Evolutionary conservation across 495 filamentous ascomycete species (phyloP).

Genomic region (Podospora pseudopauciseta): DNA sequence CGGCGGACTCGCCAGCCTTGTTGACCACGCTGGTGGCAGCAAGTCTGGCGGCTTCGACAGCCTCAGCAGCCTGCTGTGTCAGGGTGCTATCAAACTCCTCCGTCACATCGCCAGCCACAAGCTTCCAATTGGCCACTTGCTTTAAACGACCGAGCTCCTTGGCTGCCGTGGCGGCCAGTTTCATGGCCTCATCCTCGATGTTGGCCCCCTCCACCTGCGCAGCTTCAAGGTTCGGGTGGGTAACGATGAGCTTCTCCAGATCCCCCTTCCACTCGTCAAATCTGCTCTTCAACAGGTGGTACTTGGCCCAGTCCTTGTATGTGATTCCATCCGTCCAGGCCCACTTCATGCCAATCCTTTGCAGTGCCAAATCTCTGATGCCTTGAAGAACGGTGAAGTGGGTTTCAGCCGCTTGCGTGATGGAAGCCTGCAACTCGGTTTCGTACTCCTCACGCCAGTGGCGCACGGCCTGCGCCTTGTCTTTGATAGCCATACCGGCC

Average conservation of each 20-base stretch:
- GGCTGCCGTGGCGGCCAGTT: conserved; percentile 72
- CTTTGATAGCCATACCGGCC: conserved; percentile 73
- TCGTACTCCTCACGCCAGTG: conserved; percentile 75
- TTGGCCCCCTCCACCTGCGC: conserved; percentile 64
- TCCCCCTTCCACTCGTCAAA: conserved; percentile 83
- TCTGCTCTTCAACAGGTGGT: conserved; percentile 76
- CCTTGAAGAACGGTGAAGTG: conserved; percentile 79
- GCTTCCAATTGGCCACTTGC: conserved; percentile 82
- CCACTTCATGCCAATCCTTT: conserved; percentile 97
- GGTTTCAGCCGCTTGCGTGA: conserved; percentile 70
- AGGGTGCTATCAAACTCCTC: conserved; percentile 64
- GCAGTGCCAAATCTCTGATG: conserved; percentile 82
- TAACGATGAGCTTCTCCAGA: conserved; percentile 65
- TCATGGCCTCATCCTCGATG: conserved; percentile 74
- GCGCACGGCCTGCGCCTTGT: conserved; percentile 75
- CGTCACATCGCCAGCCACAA: conserved; percentile 67
- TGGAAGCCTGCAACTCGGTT: conserved; percentile 60
- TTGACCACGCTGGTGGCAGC: conserved; percentile 22
- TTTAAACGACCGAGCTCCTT: conserved; percentile 80
- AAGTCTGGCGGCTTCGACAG: conserved; percentile 28
- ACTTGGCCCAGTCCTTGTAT: conserved; percentile 94
- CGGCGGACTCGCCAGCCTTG: conserved; percentile 11
- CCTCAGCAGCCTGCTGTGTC: conserved; percentile 43
- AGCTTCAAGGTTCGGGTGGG: conserved; percentile 68
- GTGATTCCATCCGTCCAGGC: conserved; percentile 93